These are phyloP conservation scores for Verticillium isaacii DNA, from an alignment of 2,329 filamentous ascomycete species.

Conservation along the genomic window DNA sequence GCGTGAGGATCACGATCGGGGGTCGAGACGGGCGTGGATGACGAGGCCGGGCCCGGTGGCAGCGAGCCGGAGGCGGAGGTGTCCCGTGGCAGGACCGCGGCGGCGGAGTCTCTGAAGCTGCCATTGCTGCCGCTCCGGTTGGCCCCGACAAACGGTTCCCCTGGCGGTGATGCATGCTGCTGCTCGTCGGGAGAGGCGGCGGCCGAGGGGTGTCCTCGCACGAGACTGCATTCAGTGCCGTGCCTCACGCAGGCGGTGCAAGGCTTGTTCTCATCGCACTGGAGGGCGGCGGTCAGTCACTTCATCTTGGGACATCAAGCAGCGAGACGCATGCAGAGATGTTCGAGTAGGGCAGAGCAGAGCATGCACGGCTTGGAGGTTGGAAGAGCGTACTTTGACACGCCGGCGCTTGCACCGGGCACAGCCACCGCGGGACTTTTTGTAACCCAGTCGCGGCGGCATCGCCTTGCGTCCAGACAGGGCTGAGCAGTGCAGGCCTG, in stretches of 20 bases:
- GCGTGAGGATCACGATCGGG: slow-evolving; percentile 7
- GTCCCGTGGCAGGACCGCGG: not conserved
- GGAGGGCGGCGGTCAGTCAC: not conserved
- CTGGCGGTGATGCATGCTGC: not conserved
- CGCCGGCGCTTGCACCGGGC: slow-evolving; percentile 28
- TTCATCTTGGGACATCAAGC: not conserved
- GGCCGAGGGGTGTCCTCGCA: not conserved
- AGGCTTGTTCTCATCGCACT: slow-evolving; percentile 34
- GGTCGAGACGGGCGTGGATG: slow-evolving; percentile 9
- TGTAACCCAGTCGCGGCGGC: slow-evolving; percentile 25
- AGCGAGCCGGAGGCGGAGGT: not conserved
- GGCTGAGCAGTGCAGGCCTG: not conserved
- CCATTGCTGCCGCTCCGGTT: not conserved
- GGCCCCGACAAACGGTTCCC: not conserved
- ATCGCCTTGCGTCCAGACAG: slow-evolving; percentile 5
- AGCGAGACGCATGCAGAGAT: not conserved
- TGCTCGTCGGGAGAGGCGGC: not conserved
- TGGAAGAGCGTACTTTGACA: slow-evolving; percentile 23
- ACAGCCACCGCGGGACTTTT: slow-evolving; percentile 29
- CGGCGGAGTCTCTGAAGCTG: not conserved
- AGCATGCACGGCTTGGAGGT: not conserved
- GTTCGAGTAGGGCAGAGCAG: not conserved
- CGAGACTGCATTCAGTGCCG: slow-evolving; percentile 23
- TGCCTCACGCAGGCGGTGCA: slow-evolving; percentile 31
- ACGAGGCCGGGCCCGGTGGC: not conserved